A percentile compares a stretch with the other conserved stretches of the same genome.
Conservation (phyloP, 371 early-diverging fungal species). For the Rhizopus stolonifer region DNA sequence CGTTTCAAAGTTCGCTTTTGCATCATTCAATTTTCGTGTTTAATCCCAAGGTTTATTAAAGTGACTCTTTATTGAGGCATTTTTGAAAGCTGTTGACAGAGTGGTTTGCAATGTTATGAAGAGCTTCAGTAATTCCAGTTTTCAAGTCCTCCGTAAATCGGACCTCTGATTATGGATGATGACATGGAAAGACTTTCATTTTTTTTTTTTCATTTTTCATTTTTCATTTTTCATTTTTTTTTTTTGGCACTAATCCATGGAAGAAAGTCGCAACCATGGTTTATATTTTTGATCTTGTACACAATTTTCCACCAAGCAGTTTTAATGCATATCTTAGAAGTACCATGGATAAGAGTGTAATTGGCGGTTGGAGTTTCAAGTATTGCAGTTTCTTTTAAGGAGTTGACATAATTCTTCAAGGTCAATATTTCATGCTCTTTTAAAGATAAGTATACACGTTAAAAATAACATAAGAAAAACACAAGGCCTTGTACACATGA, state of each 20-base stretch:
- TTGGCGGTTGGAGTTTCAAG: slow-evolving; percentile 15
- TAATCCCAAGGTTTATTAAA: slow-evolving; percentile 1
- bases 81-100: slow-evolving; percentile 21
- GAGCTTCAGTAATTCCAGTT: too few species aligned
- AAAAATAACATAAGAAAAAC: slow-evolving; percentile 14
- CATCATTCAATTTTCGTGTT: slow-evolving; percentile 1
- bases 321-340: slow-evolving; percentile 8
- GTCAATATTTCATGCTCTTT: slow-evolving; percentile 15
- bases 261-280: slow-evolving; percentile 3
- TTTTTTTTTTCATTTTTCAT: not conserved
- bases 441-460: slow-evolving; percentile 17
- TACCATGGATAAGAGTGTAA: slow-evolving; percentile 10
- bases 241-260: slow-evolving; percentile 4
- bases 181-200: not conserved
- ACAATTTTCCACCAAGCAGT: slow-evolving; percentile 6
- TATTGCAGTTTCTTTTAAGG: slow-evolving; percentile 11
- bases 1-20: slow-evolving; percentile 13
- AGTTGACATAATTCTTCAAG: slow-evolving; percentile 15
- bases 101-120: slow-evolving; percentile 15
- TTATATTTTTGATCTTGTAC: slow-evolving; percentile 7
- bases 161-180: slow-evolving; percentile 5
- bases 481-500: slow-evolving; percentile 22
- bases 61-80: slow-evolving; percentile 18
- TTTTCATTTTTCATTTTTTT: not conserved
- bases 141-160: slow-evolving; percentile 4